Evolutionary conservation across 176 grass and related monocot species (phyloP).

Genomic region (Musa acuminata): DNA sequence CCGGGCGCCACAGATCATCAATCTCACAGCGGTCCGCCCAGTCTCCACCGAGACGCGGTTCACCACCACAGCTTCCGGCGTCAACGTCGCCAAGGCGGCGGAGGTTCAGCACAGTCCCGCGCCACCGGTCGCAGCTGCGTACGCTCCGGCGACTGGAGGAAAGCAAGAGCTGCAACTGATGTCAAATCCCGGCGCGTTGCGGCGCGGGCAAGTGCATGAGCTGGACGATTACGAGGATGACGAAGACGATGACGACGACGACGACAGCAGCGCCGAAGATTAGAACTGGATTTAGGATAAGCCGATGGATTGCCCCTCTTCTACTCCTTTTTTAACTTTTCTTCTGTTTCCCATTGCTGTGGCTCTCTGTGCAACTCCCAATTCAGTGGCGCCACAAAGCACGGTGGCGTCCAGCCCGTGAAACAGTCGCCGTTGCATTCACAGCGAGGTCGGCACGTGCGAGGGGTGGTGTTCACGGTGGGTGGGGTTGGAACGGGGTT

Average conservation of each 20-base stretch:
- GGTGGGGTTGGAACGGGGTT: too few relatives aligned
- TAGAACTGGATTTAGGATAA: not conserved
- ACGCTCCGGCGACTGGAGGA: not conserved
- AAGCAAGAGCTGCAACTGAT: conserved; percentile 12
- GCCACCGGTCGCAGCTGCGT: too few relatives aligned
- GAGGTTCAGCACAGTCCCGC: too few relatives aligned
- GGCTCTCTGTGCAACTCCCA: too few relatives aligned
- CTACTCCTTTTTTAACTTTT: too few relatives aligned
- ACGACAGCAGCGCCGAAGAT: conserved; percentile 15
- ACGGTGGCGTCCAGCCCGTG: too few relatives aligned
- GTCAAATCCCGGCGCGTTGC: not conserved
- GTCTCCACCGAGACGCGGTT: not conserved
- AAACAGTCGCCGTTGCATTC: too few relatives aligned
- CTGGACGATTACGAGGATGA: not conserved
- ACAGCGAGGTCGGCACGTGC: too few relatives aligned
- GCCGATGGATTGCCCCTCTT: not conserved
- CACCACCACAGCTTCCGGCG: not conserved
- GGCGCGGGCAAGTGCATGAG: not conserved
- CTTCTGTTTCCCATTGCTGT: too few relatives aligned
- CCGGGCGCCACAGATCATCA: conserved; percentile 9
- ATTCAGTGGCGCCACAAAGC: too few relatives aligned
- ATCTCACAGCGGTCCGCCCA: not conserved
- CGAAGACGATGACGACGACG: not conserved
- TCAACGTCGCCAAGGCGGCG: not conserved
- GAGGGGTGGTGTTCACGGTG: too few relatives aligned